Base-by-base conservation (phyloP, 75 land plant genomes). In the Pseudotsuga menziesii region DNA sequence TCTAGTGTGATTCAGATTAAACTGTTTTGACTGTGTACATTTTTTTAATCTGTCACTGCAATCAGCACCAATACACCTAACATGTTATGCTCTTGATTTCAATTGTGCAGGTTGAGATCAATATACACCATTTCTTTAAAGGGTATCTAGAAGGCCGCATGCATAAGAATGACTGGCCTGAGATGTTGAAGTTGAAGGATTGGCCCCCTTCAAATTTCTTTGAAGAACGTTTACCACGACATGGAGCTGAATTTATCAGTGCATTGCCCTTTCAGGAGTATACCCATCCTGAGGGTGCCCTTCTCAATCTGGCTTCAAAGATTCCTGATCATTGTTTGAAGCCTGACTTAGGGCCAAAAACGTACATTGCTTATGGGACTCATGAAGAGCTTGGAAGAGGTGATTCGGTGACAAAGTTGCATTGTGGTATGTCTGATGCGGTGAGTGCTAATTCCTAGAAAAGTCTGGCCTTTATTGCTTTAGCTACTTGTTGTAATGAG, bases 251-350 rank as follows among this genome's bases (percentile, higher is more conserved):
- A 70, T 78, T 92, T 32, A 56, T 88, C 44, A 79, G 75, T 60
- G 27, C 82, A 29, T 79, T 94, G 56, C 97, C 97, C 4, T 83
- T 89, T 77, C 90, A 85, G 29, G 92, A 91, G 61, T 94, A 94
- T 71, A 90, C 89, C 44, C 82, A 94, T 78, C 90, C 93, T 3
- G 78, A 25, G 44, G 75, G 77, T 72, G 97, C 91, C 12, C 58
- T 86, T 70, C 81, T 92, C 32, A 94, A 94, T 74, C 66, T 94
- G 58, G 92, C 92, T 77, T 74, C 84, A 17, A 89, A 83, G 82
- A 79, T 90, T 48, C 88, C 94, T 15, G 76, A 81, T 63, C 83
- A 77, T 22, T 55, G 75, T 4, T 29, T 79, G 19, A 83, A 82
- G 79, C 86, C 89, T 52, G 91, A 94, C 55, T 58, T 84, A 56